A percentile compares a stretch with the other conserved stretches of the same genome.
Evolutionary conservation across 306 rosid genomes (phyloP).

Genomic region (Malus orientalis): DNA sequence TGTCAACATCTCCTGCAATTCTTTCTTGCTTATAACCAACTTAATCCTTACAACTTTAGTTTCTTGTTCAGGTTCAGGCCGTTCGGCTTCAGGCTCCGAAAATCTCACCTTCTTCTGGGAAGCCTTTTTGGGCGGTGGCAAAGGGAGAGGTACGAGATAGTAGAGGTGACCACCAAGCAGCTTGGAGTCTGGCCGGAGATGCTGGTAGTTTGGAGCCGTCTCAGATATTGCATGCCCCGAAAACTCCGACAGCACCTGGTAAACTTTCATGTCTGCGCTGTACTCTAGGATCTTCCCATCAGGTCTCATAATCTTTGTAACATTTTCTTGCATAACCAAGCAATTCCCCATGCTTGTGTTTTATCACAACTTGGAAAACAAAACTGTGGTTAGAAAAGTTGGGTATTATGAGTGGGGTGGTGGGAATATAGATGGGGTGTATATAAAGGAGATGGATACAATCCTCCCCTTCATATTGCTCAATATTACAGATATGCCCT

Average conservation of each 20-base stretch:
- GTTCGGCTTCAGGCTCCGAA: constrained; percentile 39
- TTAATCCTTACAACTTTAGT: constrained; percentile 62
- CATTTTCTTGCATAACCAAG: constrained; percentile 39
- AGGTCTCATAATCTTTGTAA: constrained; percentile 56
- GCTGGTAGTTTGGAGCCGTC: constrained; percentile 29
- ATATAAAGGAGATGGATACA: constrained; percentile 30
- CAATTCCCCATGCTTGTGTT: constrained; percentile 67
- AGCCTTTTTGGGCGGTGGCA: constrained; percentile 15
- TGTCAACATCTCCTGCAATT: constrained; percentile 49
- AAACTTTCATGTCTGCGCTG: constrained; percentile 48
- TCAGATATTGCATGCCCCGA: constrained; percentile 61
- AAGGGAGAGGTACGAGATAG: constrained; percentile 44
- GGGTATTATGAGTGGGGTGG: constrained; percentile 10
- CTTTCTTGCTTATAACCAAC: constrained; percentile 60
- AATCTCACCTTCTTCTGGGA: constrained; percentile 63
- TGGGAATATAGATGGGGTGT: neutral
- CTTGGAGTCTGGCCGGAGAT: constrained; percentile 48
- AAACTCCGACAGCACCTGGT: constrained; percentile 50
- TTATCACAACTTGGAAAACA: constrained; percentile 1
- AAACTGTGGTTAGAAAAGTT: neutral
- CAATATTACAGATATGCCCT: constrained; percentile 41
- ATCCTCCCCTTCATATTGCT: constrained; percentile 22
- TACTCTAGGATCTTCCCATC: constrained; percentile 76
- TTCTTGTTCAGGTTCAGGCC: constrained; percentile 16
- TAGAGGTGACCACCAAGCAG: constrained; percentile 46